These are phyloP conservation scores for Triticum monococcum DNA, from an alignment of 176 grass and related monocot species.

Conservation along the genomic window DNA sequence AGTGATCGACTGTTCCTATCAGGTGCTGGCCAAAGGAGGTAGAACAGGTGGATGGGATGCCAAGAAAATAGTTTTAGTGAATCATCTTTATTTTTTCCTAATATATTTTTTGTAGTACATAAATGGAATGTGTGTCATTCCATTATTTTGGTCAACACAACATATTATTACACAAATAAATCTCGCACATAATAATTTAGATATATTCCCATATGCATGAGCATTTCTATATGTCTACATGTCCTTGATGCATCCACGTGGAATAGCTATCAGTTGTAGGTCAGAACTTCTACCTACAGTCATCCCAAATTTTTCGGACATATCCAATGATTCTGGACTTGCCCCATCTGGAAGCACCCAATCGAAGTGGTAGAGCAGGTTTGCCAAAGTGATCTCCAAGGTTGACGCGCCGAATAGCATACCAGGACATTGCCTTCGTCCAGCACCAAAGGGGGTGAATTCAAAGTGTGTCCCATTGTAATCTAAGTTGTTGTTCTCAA, in stretches of 20 bases:
- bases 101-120: no score
- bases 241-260: neutral
- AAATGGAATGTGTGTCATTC: no score
- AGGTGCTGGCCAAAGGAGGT: no score
- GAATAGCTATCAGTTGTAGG: neutral
- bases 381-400: neutral
- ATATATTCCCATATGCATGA: neutral
- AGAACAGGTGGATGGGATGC: no score
- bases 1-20: no score
- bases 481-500: neutral
- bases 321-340: neutral
- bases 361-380: neutral
- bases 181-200: no score
- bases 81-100: no score
- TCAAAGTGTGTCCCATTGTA: neutral
- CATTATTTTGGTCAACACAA: no score
- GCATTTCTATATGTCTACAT: neutral
- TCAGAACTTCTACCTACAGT: neutral
- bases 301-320: neutral
- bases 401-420: neutral
- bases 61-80: no score
- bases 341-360: neutral
- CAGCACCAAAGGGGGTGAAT: neutral
- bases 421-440: neutral
- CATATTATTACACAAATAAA: no score